phyloP scores from a whole-genome alignment of 1,284 basidiomycete species.

The Sphaerobolus stellatus region DNA sequence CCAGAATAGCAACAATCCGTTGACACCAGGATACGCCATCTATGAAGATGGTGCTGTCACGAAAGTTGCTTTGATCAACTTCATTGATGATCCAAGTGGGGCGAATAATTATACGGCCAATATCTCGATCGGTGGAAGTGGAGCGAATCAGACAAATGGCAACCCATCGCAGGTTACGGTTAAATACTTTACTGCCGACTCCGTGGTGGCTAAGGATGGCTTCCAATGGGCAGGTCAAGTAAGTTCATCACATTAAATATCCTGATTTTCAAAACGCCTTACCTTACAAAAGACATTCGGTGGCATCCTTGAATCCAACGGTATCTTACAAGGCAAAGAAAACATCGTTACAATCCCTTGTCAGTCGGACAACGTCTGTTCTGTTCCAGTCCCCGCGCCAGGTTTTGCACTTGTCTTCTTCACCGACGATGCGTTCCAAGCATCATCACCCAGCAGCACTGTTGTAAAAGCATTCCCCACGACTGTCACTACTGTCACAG shows the following conservation, averaged over 20 bases:
- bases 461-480: slow-evolving; percentile 55
- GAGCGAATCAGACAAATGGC: slow-evolving; percentile 15
- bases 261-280: not conserved
- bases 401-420: slow-evolving; percentile 73
- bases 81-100: slow-evolving; percentile 33
- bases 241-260: not conserved
- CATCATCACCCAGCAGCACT: slow-evolving; percentile 34
- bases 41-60: slow-evolving; percentile 31
- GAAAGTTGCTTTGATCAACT: slow-evolving; percentile 35
- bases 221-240: slow-evolving; percentile 42
- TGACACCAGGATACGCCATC: slow-evolving; percentile 33
- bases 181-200: slow-evolving; percentile 21
- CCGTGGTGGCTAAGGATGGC: slow-evolving; percentile 38
- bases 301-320: slow-evolving; percentile 59
- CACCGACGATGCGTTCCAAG: slow-evolving; percentile 40
- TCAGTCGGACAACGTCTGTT: slow-evolving; percentile 49
- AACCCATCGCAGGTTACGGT: slow-evolving; percentile 20
- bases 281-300: slow-evolving; percentile 59
- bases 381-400: slow-evolving; percentile 64
- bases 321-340: slow-evolving; percentile 53
- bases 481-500: slow-evolving; percentile 29
- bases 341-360: slow-evolving; percentile 56
- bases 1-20: slow-evolving; percentile 30
- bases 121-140: slow-evolving; percentile 30
- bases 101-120: slow-evolving; percentile 30